These are phyloP conservation scores for Tilletia horrida DNA, from an alignment of 1,284 basidiomycete genomes.

Conservation along the genomic window DNA sequence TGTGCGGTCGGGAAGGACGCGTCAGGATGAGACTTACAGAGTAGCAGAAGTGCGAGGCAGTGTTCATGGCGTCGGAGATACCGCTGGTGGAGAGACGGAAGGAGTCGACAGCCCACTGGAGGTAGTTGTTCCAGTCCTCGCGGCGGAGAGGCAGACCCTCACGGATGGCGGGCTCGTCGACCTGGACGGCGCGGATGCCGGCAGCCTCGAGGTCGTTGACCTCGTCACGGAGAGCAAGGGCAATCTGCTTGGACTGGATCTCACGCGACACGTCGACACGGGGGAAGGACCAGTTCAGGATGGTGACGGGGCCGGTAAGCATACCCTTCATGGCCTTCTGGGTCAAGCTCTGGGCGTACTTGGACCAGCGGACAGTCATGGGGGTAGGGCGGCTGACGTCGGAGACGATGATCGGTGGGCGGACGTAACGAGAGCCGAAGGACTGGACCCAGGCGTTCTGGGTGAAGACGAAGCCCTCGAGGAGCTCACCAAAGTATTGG, in stretches of 20 bases:
- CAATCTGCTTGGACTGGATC: constrained; percentile 96
- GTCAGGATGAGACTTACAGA: constrained; percentile 27
- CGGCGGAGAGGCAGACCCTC: constrained; percentile 66
- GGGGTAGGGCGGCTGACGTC: constrained; percentile 89
- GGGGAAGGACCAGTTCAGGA: constrained; percentile 99
- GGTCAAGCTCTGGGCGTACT: constrained; percentile 92
- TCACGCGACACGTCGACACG: constrained; percentile 96
- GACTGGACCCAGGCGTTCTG: constrained; percentile 99
- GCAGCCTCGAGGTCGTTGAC: constrained; percentile 96
- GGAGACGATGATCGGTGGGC: constrained; percentile 96
- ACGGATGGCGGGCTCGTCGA: constrained; percentile 98
- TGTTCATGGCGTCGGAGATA: constrained; percentile 51
- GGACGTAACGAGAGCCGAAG: constrained; percentile 84
- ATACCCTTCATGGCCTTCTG: constrained; percentile 98
- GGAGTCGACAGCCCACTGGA: constrained; percentile 54
- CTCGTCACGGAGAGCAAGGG: constrained; percentile 96
- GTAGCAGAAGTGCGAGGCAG: constrained; percentile 55
- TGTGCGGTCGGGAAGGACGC: constrained; percentile 19
- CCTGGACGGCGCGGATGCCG: constrained; percentile 96
- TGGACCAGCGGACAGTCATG: constrained; percentile 96
- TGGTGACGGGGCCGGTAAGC: constrained; percentile 71
- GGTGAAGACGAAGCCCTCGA: constrained; percentile 94
- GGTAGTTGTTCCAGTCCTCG: constrained; percentile 51
- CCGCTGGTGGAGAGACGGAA: constrained; percentile 53
- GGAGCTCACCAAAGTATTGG: constrained; percentile 98